Evolutionary conservation across 306 rosid genomes (phyloP), one percentile per base, ranked within the genome.

Genomic region (Castanospermum australe): DNA sequence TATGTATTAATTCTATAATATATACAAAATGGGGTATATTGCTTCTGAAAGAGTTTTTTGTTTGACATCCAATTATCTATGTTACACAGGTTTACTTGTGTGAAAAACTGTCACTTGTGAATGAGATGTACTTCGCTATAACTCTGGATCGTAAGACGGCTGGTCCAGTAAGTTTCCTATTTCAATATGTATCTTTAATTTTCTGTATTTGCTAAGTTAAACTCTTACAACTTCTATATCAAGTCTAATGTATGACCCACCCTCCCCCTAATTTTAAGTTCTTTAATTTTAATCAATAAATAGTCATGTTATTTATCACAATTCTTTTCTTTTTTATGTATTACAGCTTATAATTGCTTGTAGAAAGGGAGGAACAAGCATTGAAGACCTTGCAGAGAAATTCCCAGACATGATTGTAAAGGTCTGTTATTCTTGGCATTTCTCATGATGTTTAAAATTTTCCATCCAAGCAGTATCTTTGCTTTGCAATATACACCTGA

Each of bases 301-400:
- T 22, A 57, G 9, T 21, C 65, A 59, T 50, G 50, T 76, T 74
- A 45, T 77, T 69, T 66, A 45, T 41, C 52, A 9, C 66, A 79
- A 0, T 72, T 28, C 3, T 39, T 25, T 69, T 35, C 21, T 47
- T 57, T 62, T 47, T 78, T 24, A 4, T 70, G 39, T 44, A 69
- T 56, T 67, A 51, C 91, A 95, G 99, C 86, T 95, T 84, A 90
- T 95, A 57, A 95, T 95, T 91, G 93, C 98, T 71, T 95, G 99
- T 85, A 90, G 82, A 35, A 93, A 95, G 86, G 99, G 99, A 75
- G 99, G 99, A 83, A 95, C 99, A 72, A 95, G 99, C 86, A 95
- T 95, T 55, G 99, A 95, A 86, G 99, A 95, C 80, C 99, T 95
- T 44, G 99, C 99, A 33, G 99, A 95, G 86, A 95, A 95, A 87